Evolutionary conservation across 768 basidiomycete genomes (phyloP).

Genomic region (Boletus rufocinnamomeus): DNA sequence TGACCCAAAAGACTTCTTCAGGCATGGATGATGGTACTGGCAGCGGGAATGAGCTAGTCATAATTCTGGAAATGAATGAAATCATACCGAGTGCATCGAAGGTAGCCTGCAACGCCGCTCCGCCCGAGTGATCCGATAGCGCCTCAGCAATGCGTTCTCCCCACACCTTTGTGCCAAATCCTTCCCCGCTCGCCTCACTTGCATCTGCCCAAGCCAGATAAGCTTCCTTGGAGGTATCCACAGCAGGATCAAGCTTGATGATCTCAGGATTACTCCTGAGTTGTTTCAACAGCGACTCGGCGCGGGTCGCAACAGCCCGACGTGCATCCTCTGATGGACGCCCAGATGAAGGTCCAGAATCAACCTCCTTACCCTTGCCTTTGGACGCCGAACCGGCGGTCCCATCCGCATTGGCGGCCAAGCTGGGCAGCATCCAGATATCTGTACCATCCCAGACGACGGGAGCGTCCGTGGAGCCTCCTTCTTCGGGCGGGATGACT

Average conservation of each 20-base stretch:
- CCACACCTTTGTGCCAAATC: slow-evolving; percentile 53
- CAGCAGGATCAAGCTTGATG: slow-evolving; percentile 72
- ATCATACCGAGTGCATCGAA: slow-evolving; percentile 59
- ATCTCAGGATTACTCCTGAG: slow-evolving; percentile 76
- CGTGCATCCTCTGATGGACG: slow-evolving; percentile 42
- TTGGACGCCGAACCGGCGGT: slow-evolving; percentile 22
- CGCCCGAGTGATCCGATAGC: slow-evolving; percentile 53
- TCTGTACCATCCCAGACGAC: slow-evolving; percentile 85
- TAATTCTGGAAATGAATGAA: slow-evolving; percentile 13
- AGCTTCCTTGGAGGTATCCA: slow-evolving; percentile 54
- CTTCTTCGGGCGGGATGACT: slow-evolving; percentile 80
- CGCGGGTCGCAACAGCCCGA: slow-evolving; percentile 67
- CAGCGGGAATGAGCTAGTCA: slow-evolving; percentile 6
- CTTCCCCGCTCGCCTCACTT: slow-evolving; percentile 57
- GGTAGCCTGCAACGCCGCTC: slow-evolving; percentile 52
- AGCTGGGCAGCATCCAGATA: slow-evolving; percentile 72
- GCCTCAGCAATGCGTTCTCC: slow-evolving; percentile 47
- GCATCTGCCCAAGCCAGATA: slow-evolving; percentile 65
- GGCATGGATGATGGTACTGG: slow-evolving; percentile 72
- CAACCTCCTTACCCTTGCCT: slow-evolving; percentile 40
- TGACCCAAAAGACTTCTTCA: slow-evolving; percentile 74
- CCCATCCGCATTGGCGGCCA: slow-evolving; percentile 21
- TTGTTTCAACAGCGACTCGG: slow-evolving; percentile 73
- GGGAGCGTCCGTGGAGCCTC: slow-evolving; percentile 28
- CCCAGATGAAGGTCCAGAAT: slow-evolving; percentile 29